phyloP scores from a whole-genome alignment of 1,284 basidiomycete species.

The Violaceomyces palustris region DNA sequence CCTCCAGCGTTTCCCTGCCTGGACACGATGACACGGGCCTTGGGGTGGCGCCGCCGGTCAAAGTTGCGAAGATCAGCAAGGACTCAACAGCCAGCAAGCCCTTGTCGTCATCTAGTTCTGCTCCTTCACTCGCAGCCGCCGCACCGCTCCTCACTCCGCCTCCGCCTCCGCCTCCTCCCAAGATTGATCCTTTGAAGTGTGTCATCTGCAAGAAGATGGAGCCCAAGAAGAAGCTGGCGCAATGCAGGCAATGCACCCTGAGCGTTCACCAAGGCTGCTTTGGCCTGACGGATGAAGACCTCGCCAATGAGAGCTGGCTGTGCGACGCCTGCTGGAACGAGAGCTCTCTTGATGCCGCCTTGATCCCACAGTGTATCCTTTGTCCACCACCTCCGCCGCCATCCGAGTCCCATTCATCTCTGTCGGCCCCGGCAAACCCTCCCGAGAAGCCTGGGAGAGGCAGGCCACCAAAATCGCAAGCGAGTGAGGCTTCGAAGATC shows the following conservation, averaged over 20 bases:
- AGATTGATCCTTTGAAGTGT: constrained; percentile 37
- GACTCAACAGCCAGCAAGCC: constrained; percentile 10
- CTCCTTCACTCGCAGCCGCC: constrained; percentile 6
- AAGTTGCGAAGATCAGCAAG: constrained; percentile 17
- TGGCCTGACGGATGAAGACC: constrained; percentile 34
- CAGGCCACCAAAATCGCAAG: constrained; percentile 6
- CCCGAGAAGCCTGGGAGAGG: constrained; percentile 12
- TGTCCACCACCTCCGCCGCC: too few relatives aligned
- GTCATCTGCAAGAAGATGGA: constrained; percentile 47
- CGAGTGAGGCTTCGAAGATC: neutral
- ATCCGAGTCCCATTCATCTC: too few relatives aligned
- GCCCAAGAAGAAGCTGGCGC: constrained; percentile 42
- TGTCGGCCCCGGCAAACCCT: constrained; percentile 16
- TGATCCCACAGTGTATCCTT: constrained; percentile 42
- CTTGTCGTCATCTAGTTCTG: constrained; percentile 4
- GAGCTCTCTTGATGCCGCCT: constrained; percentile 28
- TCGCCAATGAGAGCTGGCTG: constrained; percentile 34
- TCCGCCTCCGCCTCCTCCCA: constrained; percentile 7
- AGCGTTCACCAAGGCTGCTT: constrained; percentile 47
- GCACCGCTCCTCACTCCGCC: neutral
- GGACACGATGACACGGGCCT: constrained; percentile 27
- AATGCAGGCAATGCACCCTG: constrained; percentile 45
- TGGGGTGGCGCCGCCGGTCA: constrained; percentile 45
- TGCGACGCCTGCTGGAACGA: constrained; percentile 49
- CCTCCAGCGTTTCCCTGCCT: too few relatives aligned